Percentiles rank a stretch among this genome's conserved stretches.
Conservation (phyloP, 306 rosid species). For the Elaeagnus macrophylla region DNA sequence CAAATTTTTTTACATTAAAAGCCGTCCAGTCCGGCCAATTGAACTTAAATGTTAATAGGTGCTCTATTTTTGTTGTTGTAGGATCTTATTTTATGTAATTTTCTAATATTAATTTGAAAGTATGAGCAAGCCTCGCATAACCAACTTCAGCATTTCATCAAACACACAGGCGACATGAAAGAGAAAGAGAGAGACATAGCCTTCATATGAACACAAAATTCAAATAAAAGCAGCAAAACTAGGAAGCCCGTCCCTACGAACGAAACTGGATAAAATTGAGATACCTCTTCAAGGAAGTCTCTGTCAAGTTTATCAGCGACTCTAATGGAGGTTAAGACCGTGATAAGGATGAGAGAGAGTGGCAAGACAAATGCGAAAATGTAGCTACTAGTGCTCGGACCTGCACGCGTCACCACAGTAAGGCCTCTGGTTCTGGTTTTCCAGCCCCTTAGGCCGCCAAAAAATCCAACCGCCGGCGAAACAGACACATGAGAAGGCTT, state of each 20-base stretch:
- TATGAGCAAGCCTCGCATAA: too few relatives aligned
- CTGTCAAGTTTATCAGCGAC: slow-evolving; percentile 59
- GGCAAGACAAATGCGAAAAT: slow-evolving; percentile 59
- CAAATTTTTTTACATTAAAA: too few relatives aligned
- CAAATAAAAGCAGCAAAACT: not conserved
- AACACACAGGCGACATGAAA: not conserved
- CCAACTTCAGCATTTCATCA: too few relatives aligned
- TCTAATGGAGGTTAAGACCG: slow-evolving; percentile 47
- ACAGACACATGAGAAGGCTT: slow-evolving; percentile 12
- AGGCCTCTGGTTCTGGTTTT: slow-evolving; percentile 20
- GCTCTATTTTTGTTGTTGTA: too few relatives aligned
- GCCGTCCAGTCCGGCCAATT: too few relatives aligned
- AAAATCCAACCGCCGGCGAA: slow-evolving; percentile 15
- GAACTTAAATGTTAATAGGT: too few relatives aligned
- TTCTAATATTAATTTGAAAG: too few relatives aligned
- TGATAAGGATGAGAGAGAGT: slow-evolving; percentile 50
- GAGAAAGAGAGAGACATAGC: not conserved
- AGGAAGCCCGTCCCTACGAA: not conserved
- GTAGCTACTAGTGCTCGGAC: slow-evolving; percentile 43
- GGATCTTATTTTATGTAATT: too few relatives aligned
- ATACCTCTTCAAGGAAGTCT: slow-evolving; percentile 68
- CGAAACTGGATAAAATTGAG: not conserved
- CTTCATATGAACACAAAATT: too few relatives aligned
- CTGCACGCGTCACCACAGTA: slow-evolving; percentile 48
- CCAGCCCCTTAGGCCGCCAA: slow-evolving; percentile 9